These are phyloP conservation scores for Balamuthia mandrillaris DNA, from an alignment of 208 protist genomes.

Conservation along the genomic window DNA sequence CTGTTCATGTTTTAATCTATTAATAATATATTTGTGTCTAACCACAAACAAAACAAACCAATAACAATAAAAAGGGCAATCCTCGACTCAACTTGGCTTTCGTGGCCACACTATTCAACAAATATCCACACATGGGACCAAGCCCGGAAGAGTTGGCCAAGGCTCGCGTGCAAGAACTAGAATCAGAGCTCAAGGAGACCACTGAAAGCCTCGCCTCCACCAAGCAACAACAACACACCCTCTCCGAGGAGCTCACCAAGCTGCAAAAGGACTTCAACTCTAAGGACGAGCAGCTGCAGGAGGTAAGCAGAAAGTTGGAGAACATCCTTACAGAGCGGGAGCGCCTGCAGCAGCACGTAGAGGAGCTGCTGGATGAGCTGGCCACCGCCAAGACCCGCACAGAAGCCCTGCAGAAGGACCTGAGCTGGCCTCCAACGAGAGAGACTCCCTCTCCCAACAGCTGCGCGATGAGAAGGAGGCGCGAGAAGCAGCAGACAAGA, in stretches of 20 bases:
- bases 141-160: no score
- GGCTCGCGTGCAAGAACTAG: no score
- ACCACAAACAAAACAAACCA: no score
- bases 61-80: conserved; percentile 52
- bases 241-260: not conserved
- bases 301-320: not conserved
- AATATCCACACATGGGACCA: not conserved
- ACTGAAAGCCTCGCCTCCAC: no score
- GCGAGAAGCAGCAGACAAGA: conserved; percentile 42
- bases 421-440: not conserved
- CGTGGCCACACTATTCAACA: conserved; percentile 81
- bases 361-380: not conserved
- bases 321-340: not conserved
- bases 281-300: not conserved
- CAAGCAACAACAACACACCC: no score
- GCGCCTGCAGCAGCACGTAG: not conserved
- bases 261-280: not conserved
- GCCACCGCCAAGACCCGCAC: not conserved
- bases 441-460: no score
- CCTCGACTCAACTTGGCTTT: conserved; percentile 78
- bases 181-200: no score
- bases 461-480: no score
- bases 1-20: no score
- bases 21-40: no score
- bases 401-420: not conserved